These are phyloP conservation scores for Sanghuangporus weigelae DNA, from an alignment of 1,284 basidiomycete species.

Conservation along the genomic window DNA sequence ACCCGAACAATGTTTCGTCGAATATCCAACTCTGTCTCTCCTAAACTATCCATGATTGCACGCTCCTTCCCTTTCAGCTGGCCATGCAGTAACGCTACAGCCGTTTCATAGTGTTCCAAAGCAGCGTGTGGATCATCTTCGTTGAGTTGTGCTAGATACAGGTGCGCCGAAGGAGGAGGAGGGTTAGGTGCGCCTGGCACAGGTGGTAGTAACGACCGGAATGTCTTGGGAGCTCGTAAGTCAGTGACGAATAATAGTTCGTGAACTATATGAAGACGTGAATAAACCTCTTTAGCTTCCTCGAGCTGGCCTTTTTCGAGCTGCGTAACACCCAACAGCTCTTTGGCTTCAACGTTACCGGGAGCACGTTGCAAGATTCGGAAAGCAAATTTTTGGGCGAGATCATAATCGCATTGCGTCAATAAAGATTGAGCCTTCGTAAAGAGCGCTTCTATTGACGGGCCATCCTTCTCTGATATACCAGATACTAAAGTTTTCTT, in stretches of 20 bases:
- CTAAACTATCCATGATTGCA: constrained; percentile 37
- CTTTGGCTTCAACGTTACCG: constrained; percentile 65
- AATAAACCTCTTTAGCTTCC: constrained; percentile 63
- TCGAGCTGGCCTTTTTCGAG: constrained; percentile 77
- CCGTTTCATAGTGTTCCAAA: constrained; percentile 76
- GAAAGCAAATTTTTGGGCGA: constrained; percentile 68
- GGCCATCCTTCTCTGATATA: constrained; percentile 30
- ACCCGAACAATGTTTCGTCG: constrained; percentile 77
- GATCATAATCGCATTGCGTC: constrained; percentile 79
- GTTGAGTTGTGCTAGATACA: constrained; percentile 87
- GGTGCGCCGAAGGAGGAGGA: constrained; percentile 78
- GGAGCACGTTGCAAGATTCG: constrained; percentile 66
- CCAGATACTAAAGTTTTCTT: constrained; percentile 41
- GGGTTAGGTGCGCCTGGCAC: constrained; percentile 49
- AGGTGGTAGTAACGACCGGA: constrained; percentile 57
- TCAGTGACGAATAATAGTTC: not conserved
- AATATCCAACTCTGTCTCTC: constrained; percentile 54
- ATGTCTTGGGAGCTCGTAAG: constrained; percentile 47
- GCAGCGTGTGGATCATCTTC: constrained; percentile 74
- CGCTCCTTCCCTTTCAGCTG: constrained; percentile 70
- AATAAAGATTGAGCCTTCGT: constrained; percentile 75
- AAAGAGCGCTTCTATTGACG: constrained; percentile 49
- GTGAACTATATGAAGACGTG: constrained; percentile 7
- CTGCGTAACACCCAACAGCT: constrained; percentile 73
- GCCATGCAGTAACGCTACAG: constrained; percentile 67